phyloP scores from a whole-genome alignment of 768 basidiomycete genomes.

The Boletus sensibilis region DNA sequence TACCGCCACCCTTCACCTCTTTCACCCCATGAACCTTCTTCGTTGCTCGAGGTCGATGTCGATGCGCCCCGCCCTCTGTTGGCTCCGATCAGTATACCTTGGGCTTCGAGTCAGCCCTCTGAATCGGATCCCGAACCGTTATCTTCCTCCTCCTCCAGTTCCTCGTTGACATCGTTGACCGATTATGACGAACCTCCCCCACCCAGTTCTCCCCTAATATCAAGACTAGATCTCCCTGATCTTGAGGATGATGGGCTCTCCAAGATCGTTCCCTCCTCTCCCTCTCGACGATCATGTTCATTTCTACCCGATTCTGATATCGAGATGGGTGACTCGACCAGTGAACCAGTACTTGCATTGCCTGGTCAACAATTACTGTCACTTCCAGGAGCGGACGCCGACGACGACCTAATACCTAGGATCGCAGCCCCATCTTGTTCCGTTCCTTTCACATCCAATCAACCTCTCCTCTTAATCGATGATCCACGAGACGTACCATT shows the following conservation, averaged over 20 bases:
- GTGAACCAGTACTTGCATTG: slow-evolving; percentile 15
- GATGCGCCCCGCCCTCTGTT: slow-evolving; percentile 18
- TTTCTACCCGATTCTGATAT: slow-evolving; percentile 32
- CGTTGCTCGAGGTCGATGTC: slow-evolving; percentile 28
- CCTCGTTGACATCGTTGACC: slow-evolving; percentile 24
- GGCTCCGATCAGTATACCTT: slow-evolving; percentile 26
- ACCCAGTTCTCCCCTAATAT: slow-evolving; percentile 34
- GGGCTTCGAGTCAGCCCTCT: slow-evolving; percentile 11
- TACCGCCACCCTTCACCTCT: slow-evolving; percentile 13
- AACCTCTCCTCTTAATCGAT: slow-evolving; percentile 43
- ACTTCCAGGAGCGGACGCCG: slow-evolving; percentile 44
- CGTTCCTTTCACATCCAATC: slow-evolving; percentile 17
- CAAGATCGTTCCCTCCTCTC: slow-evolving; percentile 27
- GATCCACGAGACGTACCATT: slow-evolving; percentile 38
- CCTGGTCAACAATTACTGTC: slow-evolving; percentile 33
- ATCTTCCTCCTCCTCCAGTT: slow-evolving; percentile 9
- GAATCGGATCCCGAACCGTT: slow-evolving; percentile 18
- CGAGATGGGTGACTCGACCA: slow-evolving; percentile 18
- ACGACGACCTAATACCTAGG: slow-evolving; percentile 41
- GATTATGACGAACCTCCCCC: slow-evolving; percentile 20
- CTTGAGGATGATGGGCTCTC: slow-evolving; percentile 27
- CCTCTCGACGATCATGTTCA: slow-evolving; percentile 29
- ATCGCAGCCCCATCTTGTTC: background rate
- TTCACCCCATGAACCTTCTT: slow-evolving; percentile 17
- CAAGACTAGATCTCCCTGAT: slow-evolving; percentile 32